Evolutionary conservation across 164 flowering plant genomes (phyloP), one percentile per base, ranked within the genome.

Genomic region (Dillenia suffruticosa): DNA sequence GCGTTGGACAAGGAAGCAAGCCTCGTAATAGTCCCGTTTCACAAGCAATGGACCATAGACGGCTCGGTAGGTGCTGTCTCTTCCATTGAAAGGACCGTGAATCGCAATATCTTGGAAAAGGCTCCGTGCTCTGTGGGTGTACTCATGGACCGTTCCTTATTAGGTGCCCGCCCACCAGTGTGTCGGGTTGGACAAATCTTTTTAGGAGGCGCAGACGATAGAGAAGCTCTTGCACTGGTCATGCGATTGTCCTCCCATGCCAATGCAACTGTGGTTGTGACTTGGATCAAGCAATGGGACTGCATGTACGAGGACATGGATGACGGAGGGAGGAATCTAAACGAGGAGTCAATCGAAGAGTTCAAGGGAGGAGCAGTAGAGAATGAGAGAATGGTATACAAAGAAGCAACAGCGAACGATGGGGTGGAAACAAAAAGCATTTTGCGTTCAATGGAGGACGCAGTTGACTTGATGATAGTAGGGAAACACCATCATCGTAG

Each of bases 401-500:
- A 45, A 48, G 84, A 78, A 61, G 64, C 59, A 59, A 54, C 65
- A 55, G 73, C 76, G 56, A 44, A 40, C 5, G 74, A 69, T 48
- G 64, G 59, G 2, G 59, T 12, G 47, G 68, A 59, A 12, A 56
- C 59, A 19, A 55, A 71, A 11, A 16, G 56, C 5, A 51, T 57
- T 8, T 65, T 67, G 1, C 65, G 61, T 54, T 69, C 70, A 2
- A 14, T 68, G 64, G 65, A 59, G 58, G 51, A 11, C 10, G 15
- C 9, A 12, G 65, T 49, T 16, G 76, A 75, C 22, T 74, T 73
- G 2, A 46, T 77, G 0, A 19, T 80, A 51, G 81, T 75, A 7
- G 81, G 81, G 12, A 62, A 68, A 70, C 63, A 71, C 1, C 79
- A 75, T 7, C 52, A 54, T 12, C 26, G 26, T 24, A 62, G 72